Conservation (phyloP, 148 eudicot genomes). For the Rhododendron ovatum region DNA sequence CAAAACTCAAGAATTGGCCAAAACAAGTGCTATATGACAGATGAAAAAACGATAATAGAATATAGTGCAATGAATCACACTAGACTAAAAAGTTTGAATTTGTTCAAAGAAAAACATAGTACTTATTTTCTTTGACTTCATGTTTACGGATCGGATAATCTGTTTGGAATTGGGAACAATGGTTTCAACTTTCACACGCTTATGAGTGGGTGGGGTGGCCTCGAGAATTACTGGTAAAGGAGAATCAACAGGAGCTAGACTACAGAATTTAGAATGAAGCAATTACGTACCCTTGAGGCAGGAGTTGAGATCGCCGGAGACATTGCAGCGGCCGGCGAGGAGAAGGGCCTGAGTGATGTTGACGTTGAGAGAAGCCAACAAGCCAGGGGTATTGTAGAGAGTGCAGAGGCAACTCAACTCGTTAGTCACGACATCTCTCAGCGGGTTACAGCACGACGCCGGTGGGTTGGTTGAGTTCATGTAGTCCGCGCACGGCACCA, state of each 20-base stretch:
- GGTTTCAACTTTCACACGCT: neutral
- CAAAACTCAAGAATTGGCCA: neutral
- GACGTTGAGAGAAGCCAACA: slow-evolving; percentile 9
- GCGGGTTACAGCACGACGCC: slow-evolving; percentile 27
- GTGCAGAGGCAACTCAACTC: slow-evolving; percentile 28
- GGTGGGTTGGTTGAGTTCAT: slow-evolving; percentile 28
- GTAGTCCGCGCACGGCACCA: slow-evolving; percentile 21
- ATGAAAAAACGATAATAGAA: neutral
- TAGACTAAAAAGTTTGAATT: too few relatives aligned
- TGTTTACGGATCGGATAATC: too few relatives aligned
- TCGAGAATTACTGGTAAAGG: neutral
- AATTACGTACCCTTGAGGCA: slow-evolving; percentile 10
- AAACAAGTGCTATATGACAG: neutral
- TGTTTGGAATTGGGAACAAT: too few relatives aligned
- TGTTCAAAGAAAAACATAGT: too few relatives aligned
- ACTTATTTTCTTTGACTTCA: too few relatives aligned
- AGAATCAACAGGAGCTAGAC: neutral
- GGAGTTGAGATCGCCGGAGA: slow-evolving; percentile 12
- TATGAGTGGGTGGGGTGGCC: neutral
- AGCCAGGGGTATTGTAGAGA: slow-evolving; percentile 9
- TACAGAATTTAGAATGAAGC: neutral
- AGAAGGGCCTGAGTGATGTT: slow-evolving; percentile 23
- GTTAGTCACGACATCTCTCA: slow-evolving; percentile 7
- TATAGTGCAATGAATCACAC: too few relatives aligned
- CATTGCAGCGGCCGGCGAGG: slow-evolving; percentile 17